Percentiles rank a stretch among this genome's conserved stretches.
These are phyloP conservation scores for Coemansia sp. DNA, from an alignment of 192 early-diverging fungal species.

Conservation along the genomic window DNA sequence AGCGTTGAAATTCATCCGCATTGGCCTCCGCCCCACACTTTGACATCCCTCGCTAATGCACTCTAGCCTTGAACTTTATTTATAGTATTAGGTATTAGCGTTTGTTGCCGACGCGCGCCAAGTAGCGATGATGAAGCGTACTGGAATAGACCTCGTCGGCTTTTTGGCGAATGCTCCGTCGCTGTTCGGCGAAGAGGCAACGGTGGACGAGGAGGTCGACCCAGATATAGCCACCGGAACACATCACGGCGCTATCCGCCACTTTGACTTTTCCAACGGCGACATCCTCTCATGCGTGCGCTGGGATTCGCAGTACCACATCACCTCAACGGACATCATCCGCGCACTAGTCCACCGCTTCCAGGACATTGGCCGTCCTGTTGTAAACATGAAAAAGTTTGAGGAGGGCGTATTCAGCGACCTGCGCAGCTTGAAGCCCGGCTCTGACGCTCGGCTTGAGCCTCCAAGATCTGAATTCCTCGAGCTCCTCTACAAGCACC, in stretches of 20 bases:
- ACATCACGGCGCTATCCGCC: conserved; percentile 46
- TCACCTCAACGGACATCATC: conserved; percentile 97
- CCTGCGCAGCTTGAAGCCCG: conserved; percentile 92
- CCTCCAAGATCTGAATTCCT: conserved; percentile 92
- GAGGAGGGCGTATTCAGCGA: conserved; percentile 98
- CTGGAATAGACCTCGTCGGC: conserved; percentile 37
- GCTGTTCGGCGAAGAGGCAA: conserved; percentile 53
- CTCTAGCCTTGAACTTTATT: too few relatives aligned
- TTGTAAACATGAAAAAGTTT: conserved; percentile 92
- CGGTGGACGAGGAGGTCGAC: conserved; percentile 44
- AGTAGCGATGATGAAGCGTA: conserved; percentile 35
- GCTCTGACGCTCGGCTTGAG: conserved; percentile 89
- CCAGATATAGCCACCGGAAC: conserved; percentile 41
- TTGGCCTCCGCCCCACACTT: neutral
- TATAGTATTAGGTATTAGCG: conserved; percentile 12
- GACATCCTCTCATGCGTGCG: conserved; percentile 91
- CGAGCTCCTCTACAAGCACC: conserved; percentile 93
- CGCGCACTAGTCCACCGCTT: conserved; percentile 89
- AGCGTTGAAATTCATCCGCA: neutral
- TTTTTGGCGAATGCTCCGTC: conserved; percentile 55
- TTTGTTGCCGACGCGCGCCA: conserved; percentile 35
- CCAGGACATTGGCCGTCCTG: conserved; percentile 84
- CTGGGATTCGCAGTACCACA: conserved; percentile 92
- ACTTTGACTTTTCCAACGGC: conserved; percentile 72
- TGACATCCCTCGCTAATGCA: neutral